These are phyloP conservation scores for Erucastrum elatum DNA, from an alignment of 345 rosid species.

Conservation along the genomic window DNA sequence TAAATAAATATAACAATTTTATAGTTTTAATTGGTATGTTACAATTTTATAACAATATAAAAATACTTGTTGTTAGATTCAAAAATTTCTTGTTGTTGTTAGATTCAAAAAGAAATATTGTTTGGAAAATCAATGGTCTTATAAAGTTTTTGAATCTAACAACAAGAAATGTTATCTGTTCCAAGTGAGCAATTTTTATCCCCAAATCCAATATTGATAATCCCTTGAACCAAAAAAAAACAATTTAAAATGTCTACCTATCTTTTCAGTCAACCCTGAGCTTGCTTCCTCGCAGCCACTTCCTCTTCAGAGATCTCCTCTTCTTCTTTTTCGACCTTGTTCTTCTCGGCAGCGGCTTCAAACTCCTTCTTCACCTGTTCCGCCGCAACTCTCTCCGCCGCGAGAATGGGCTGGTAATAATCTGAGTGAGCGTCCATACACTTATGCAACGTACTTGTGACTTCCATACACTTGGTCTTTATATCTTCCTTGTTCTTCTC, in stretches of 20 bases:
- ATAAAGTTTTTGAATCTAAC: not conserved
- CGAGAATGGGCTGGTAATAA: not conserved
- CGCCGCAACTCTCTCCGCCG: too few species aligned
- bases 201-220: not conserved
- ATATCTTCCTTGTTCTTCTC: constrained; percentile 64
- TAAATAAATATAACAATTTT: too few species aligned
- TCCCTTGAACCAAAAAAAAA: not conserved
- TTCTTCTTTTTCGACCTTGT: not conserved
- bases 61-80: too few species aligned
- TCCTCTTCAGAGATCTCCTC: not conserved
- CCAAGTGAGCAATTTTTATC: not conserved
- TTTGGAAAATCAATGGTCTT: not conserved
- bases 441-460: not conserved
- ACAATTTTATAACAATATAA: too few species aligned
- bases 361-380: too few species aligned
- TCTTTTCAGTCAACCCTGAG: not conserved
- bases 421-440: not conserved
- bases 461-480: constrained; percentile 20
- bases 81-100: too few species aligned
- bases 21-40: too few species aligned
- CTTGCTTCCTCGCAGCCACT: not conserved
- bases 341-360: not conserved
- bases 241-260: not conserved
- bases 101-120: too few species aligned
- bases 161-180: not conserved